Conservation (phyloP, 1,139 yeast species). For the Hansenula lynferdii region DNA sequence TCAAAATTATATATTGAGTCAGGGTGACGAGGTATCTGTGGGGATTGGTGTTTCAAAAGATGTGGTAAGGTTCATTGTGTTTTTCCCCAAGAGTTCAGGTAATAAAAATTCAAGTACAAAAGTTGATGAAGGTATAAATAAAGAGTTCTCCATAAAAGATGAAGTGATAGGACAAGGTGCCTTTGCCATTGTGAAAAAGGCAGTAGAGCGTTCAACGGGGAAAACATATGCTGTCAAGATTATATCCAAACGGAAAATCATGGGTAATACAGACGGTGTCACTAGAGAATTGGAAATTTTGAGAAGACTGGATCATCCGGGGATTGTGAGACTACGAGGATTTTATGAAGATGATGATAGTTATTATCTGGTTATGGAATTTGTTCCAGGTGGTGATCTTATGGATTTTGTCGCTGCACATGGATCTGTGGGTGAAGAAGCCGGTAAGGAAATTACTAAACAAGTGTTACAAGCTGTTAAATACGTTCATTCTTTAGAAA, state of each 20-base stretch:
- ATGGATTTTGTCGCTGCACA: slow-evolving; percentile 94
- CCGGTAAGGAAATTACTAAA: slow-evolving; percentile 77
- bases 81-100: slow-evolving; percentile 23
- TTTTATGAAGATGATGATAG: slow-evolving; percentile 78
- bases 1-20: slow-evolving; percentile 77
- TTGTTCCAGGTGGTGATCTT: slow-evolving; percentile 96
- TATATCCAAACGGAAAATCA: slow-evolving; percentile 74
- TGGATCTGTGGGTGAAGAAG: slow-evolving; percentile 88
- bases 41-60: slow-evolving; percentile 86
- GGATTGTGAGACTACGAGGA: slow-evolving; percentile 76
- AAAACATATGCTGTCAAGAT: slow-evolving; percentile 86
- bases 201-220: slow-evolving; percentile 81
- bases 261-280: slow-evolving; percentile 78
- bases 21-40: slow-evolving; percentile 88
- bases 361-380: slow-evolving; percentile 91
- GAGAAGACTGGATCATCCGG: slow-evolving; percentile 72
- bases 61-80: slow-evolving; percentile 68
- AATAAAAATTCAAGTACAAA: slow-evolving; percentile 7
- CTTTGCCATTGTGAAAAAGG: slow-evolving; percentile 91
- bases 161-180: slow-evolving; percentile 96
- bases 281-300: slow-evolving; percentile 81
- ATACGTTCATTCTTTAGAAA: slow-evolving; percentile 85
- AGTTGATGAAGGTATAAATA: slow-evolving; percentile 44
- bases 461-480: slow-evolving; percentile 82
- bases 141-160: slow-evolving; percentile 71